Conservation (phyloP, 1,139 yeast genomes). For the Scheffersomyces insectosa region DNA sequence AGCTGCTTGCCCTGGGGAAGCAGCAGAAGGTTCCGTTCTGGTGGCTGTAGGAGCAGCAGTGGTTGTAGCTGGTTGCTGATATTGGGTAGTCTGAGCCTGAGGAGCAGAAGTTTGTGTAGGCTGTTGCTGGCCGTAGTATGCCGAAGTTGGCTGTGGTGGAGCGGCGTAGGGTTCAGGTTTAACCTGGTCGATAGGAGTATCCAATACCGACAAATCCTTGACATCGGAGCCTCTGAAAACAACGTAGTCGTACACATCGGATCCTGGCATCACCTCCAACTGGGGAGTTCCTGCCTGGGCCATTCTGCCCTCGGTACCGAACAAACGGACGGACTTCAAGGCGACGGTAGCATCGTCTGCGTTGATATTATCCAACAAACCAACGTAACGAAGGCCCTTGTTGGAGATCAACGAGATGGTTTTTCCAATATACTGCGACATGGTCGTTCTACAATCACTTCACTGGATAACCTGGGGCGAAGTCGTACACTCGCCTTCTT, state of each 20-base stretch:
- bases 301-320: slow-evolving; percentile 92
- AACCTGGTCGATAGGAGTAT: slow-evolving; percentile 57
- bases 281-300: slow-evolving; percentile 58
- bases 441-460: slow-evolving; percentile 17
- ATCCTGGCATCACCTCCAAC: slow-evolving; percentile 73
- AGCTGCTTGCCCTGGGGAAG: slow-evolving; percentile 15
- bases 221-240: slow-evolving; percentile 93
- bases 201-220: slow-evolving; percentile 83
- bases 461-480: too few relatives aligned
- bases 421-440: slow-evolving; percentile 91
- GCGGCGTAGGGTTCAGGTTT: slow-evolving; percentile 32
- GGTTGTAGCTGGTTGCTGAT: slow-evolving; percentile 2
- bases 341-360: slow-evolving; percentile 93
- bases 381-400: slow-evolving; percentile 88
- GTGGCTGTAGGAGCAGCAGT: slow-evolving; percentile 14
- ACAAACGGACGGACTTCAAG: slow-evolving; percentile 74
- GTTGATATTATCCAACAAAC: slow-evolving; percentile 80
- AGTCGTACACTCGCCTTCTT: too few relatives aligned
- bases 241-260: slow-evolving; percentile 73
- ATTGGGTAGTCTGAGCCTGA: slow-evolving; percentile 4
- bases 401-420: slow-evolving; percentile 87
- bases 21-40: slow-evolving; percentile 17
- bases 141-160: slow-evolving; percentile 12
- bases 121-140: slow-evolving; percentile 12
- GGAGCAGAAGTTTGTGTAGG: slow-evolving; percentile 18